These are phyloP conservation scores for Novymonas esmeraldas DNA, from an alignment of 208 protist species.

Conservation along the genomic window DNA sequence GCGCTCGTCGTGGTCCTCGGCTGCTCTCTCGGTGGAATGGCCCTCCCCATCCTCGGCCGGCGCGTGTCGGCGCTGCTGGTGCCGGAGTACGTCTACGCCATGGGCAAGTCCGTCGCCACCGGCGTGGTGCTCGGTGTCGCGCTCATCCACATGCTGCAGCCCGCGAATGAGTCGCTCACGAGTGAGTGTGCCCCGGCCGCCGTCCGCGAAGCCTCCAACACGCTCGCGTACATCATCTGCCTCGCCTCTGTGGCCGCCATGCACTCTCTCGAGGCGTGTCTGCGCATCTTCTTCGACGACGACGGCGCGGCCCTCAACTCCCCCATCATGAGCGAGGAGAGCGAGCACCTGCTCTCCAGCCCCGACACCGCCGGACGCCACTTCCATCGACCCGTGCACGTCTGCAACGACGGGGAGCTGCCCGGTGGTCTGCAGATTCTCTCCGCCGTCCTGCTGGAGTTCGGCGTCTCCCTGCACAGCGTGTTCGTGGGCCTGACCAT, in stretches of 20 bases:
- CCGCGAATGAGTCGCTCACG: conserved; percentile 33
- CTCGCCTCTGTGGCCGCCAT: conserved; percentile 33
- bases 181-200: conserved; percentile 20
- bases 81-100: conserved; percentile 41
- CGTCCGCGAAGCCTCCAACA: conserved; percentile 16
- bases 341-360: conserved; percentile 19
- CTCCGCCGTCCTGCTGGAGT: conserved; percentile 54
- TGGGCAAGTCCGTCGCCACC: conserved; percentile 59
- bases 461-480: conserved; percentile 68
- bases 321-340: conserved; percentile 15
- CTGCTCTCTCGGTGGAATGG: conserved; percentile 37
- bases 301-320: neutral
- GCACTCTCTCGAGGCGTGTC: conserved; percentile 35
- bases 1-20: conserved; percentile 23
- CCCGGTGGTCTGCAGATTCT: conserved; percentile 15
- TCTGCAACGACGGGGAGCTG: neutral
- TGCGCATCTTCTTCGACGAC: conserved; percentile 20
- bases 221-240: conserved; percentile 42
- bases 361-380: conserved; percentile 5
- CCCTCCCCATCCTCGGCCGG: conserved; percentile 56
- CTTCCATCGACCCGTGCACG: conserved; percentile 7
- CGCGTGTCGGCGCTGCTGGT: conserved; percentile 32
- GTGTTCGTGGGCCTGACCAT: conserved; percentile 68
- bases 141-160: conserved; percentile 56
- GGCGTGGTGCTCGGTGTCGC: conserved; percentile 66